Evolutionary conservation across 352 stramenopile genomes (phyloP).

Genomic region (Phytophthora niederhauseri): DNA sequence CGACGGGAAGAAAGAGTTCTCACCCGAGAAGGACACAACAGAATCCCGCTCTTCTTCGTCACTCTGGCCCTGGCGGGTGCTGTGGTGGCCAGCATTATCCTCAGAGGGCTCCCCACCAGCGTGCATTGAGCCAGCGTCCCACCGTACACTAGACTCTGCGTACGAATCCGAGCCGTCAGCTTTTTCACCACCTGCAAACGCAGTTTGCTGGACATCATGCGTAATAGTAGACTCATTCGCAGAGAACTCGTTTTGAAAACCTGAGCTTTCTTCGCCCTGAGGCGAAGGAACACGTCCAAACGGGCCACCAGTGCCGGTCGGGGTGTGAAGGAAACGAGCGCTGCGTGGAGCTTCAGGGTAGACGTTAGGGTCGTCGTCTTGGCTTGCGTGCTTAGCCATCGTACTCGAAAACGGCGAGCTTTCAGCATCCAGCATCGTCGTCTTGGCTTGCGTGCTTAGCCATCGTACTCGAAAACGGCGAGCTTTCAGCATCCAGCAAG

Average conservation of each 20-base stretch:
- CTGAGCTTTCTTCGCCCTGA: slow-evolving; percentile 15
- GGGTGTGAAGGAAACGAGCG: slow-evolving; percentile 40
- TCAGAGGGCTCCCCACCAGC: slow-evolving; percentile 14
- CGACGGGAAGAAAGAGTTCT: slow-evolving; percentile 43
- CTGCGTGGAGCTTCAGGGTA: slow-evolving; percentile 35
- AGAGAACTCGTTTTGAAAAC: slow-evolving; percentile 16
- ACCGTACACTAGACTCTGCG: slow-evolving; percentile 27
- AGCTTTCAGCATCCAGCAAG: slow-evolving; percentile 14
- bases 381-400: slow-evolving; percentile 13
- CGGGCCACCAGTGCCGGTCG: slow-evolving; percentile 35
- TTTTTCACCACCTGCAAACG: slow-evolving; percentile 16
- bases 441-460: slow-evolving; percentile 14
- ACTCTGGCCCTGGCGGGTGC: slow-evolving; percentile 26
- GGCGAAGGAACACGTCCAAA: slow-evolving; percentile 39
- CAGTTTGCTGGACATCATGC: slow-evolving; percentile 10
- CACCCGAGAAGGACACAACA: slow-evolving; percentile 43
- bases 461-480: slow-evolving; percentile 35
- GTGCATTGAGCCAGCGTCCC: slow-evolving; percentile 22
- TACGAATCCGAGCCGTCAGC: slow-evolving; percentile 21
- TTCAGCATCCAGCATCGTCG: no score
- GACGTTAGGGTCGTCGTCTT: slow-evolving; percentile 25
- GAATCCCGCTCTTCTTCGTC: slow-evolving; percentile 48
- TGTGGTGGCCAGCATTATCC: slow-evolving; percentile 10
- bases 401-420: slow-evolving; percentile 33
- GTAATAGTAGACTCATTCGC: slow-evolving; percentile 1